A percentile compares a stretch with the other conserved stretches of the same genome.
Evolutionary conservation across 176 grass and related monocot species (phyloP).

Genomic region (Olyra latifolia): DNA sequence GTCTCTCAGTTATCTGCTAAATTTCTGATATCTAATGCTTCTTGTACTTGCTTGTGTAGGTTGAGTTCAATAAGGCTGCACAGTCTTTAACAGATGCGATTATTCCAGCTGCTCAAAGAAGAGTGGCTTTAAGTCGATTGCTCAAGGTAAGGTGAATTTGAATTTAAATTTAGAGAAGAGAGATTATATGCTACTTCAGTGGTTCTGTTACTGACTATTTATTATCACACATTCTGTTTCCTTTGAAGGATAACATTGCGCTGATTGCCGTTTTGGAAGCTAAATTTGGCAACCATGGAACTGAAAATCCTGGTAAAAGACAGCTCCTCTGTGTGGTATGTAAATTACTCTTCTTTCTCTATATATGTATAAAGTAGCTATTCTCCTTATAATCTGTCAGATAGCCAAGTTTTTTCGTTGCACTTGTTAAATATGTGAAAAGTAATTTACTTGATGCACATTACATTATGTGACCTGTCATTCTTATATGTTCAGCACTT

Average conservation of each 20-base stretch:
- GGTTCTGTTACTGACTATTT: constrained; percentile 17
- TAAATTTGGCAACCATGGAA: constrained; percentile 79
- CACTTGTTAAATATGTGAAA: constrained; percentile 20
- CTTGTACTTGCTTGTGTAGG: constrained; percentile 55
- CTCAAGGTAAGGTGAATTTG: constrained; percentile 61
- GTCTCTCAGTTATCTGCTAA: constrained; percentile 18
- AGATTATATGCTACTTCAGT: neutral
- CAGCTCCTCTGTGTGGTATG: constrained; percentile 98
- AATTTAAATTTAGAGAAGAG: neutral
- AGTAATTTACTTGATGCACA: neutral
- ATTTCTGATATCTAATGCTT: constrained; percentile 37
- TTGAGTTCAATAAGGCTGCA: constrained; percentile 99
- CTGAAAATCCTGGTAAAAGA: constrained; percentile 97
- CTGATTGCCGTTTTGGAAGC: constrained; percentile 93
- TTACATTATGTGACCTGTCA: neutral
- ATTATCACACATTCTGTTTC: constrained; percentile 1
- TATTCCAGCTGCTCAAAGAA: constrained; percentile 83
- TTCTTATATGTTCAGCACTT: constrained; percentile 11
- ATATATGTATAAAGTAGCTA: constrained; percentile 13
- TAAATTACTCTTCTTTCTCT: constrained; percentile 23
- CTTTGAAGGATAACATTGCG: constrained; percentile 91
- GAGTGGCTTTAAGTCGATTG: constrained; percentile 79
- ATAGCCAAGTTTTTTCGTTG: constrained; percentile 6
- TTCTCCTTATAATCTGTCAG: neutral
- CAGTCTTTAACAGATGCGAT: constrained; percentile 93